phyloP scores from a whole-genome alignment of 371 early-diverging fungal species.

The Syncephalis fuscata region DNA sequence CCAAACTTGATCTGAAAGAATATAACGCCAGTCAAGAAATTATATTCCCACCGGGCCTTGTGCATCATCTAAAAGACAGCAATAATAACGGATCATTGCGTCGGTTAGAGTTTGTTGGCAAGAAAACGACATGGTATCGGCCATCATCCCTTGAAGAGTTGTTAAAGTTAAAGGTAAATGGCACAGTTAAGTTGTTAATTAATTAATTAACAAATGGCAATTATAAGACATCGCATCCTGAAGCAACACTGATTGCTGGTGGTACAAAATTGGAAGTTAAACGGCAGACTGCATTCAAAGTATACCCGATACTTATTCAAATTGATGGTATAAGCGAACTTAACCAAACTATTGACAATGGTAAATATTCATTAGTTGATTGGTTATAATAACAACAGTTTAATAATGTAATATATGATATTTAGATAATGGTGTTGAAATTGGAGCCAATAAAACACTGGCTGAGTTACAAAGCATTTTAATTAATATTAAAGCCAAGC shows the following conservation, averaged over 20 bases:
- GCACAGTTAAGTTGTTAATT: no score
- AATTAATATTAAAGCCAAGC: no score
- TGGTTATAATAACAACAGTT: no score
- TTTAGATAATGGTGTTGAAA: no score
- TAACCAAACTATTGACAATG: conserved; percentile 14
- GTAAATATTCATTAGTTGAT: conserved; percentile 25
- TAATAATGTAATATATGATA: no score
- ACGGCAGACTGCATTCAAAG: conserved; percentile 37
- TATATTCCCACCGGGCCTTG: conserved; percentile 35
- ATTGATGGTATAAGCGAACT: conserved; percentile 45
- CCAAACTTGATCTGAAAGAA: conserved; percentile 13
- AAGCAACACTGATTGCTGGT: conserved; percentile 50
- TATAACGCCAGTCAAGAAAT: conserved; percentile 37
- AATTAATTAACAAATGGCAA: no score
- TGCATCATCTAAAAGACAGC: conserved; percentile 15
- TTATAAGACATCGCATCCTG: conserved; percentile 16
- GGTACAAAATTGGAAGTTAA: conserved; percentile 64
- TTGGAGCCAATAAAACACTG: no score
- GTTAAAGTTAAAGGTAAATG: conserved; percentile 24
- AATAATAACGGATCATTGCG: not conserved
- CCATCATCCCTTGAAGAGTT: conserved; percentile 39
- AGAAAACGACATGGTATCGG: conserved; percentile 34
- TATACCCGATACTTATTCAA: conserved; percentile 35
- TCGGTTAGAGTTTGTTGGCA: conserved; percentile 15
- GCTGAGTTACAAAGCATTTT: no score